Conservation (phyloP, 331 rosid genomes). For the Dryas integrifolia region DNA sequence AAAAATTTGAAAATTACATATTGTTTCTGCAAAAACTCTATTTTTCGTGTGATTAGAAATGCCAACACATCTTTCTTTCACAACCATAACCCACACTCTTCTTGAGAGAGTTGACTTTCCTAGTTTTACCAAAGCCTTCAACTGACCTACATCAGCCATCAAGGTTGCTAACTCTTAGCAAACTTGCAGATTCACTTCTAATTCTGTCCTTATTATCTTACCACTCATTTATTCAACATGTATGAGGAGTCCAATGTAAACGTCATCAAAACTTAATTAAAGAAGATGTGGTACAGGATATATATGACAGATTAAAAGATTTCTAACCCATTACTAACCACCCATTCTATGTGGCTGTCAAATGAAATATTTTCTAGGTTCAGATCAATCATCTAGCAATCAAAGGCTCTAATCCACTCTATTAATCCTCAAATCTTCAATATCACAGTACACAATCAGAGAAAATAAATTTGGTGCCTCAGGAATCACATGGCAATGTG, state of each 20-base stretch:
- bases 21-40: background rate
- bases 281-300: background rate
- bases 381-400: background rate
- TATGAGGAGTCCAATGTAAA: background rate
- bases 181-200: background rate
- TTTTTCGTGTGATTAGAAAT: background rate
- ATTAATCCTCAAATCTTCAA: background rate
- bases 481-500: background rate
- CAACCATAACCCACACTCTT: background rate
- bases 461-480: no score
- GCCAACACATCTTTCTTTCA: background rate
- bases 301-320: background rate
- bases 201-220: background rate
- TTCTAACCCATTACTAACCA: background rate
- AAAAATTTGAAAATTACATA: background rate
- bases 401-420: background rate
- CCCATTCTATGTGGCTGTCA: background rate
- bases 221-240: background rate
- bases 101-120: background rate
- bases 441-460: background rate
- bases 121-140: background rate
- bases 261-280: background rate
- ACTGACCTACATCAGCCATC: background rate
- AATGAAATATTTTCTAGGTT: conserved; percentile 2
- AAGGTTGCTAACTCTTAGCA: background rate